Evolutionary conservation across 768 basidiomycete species (phyloP).

Genomic region (Candolleomyces aberdarensis): DNA sequence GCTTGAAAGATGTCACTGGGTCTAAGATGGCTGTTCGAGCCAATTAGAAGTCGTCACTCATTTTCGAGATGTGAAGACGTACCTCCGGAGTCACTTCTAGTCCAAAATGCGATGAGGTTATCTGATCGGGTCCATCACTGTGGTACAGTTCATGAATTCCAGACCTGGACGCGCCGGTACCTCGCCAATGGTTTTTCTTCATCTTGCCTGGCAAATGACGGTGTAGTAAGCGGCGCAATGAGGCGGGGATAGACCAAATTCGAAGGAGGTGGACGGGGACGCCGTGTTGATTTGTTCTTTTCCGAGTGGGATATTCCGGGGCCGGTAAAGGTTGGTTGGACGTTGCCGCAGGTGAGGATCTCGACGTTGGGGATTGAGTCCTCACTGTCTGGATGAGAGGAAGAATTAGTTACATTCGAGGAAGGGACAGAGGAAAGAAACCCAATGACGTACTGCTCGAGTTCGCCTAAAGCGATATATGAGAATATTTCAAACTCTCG

Average conservation of each 20-base stretch:
- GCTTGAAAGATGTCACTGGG: too few relatives aligned
- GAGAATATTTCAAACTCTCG: conserved; percentile 90
- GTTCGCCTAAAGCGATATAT: conserved; percentile 74
- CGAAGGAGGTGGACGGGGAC: conserved; percentile 44
- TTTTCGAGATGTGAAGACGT: too few relatives aligned
- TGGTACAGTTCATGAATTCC: too few relatives aligned
- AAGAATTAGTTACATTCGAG: not conserved
- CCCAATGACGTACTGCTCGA: conserved; percentile 65
- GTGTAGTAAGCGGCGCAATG: conserved; percentile 72
- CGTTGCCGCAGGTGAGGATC: conserved; percentile 80
- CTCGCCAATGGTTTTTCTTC: too few relatives aligned
- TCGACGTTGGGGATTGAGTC: conserved; percentile 93
- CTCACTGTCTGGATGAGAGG: conserved; percentile 42
- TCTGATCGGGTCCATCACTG: too few relatives aligned
- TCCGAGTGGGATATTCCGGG: conserved; percentile 86
- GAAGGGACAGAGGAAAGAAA: not conserved
- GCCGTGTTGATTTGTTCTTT: conserved; percentile 37
- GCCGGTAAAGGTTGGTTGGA: conserved; percentile 91
- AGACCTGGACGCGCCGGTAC: too few relatives aligned
- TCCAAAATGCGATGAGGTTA: too few relatives aligned
- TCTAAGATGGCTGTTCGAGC: too few relatives aligned
- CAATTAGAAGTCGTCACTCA: too few relatives aligned
- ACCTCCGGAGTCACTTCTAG: too few relatives aligned
- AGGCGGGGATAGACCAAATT: conserved; percentile 46
- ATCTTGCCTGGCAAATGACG: too few relatives aligned